phyloP scores from a whole-genome alignment of 2,329 filamentous ascomycete species.

The Cladobotryum protrusum region DNA sequence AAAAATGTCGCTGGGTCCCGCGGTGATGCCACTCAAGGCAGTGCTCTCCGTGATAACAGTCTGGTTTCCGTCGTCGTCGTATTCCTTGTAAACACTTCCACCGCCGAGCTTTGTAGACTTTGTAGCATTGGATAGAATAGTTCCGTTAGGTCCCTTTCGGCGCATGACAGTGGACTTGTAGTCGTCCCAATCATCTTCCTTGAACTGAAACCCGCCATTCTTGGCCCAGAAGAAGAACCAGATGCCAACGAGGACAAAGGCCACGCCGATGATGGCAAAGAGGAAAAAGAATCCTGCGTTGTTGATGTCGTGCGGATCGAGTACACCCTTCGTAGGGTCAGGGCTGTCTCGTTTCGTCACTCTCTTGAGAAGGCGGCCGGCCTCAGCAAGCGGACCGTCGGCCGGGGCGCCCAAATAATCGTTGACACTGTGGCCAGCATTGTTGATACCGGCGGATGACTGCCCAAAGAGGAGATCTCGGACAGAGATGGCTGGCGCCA shows the following conservation, averaged over 20 bases:
- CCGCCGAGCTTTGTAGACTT: constrained; percentile 79
- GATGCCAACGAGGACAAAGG: constrained; percentile 67
- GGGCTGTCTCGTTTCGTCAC: constrained; percentile 20
- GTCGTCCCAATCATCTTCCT: constrained; percentile 87
- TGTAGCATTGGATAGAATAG: constrained; percentile 75
- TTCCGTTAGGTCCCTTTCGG: constrained; percentile 83
- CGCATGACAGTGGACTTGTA: constrained; percentile 94
- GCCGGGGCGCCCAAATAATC: constrained; percentile 21
- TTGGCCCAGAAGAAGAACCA: constrained; percentile 99
- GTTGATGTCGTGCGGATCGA: constrained; percentile 52
- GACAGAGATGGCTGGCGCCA: constrained; percentile 9
- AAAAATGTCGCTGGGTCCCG: constrained; percentile 48
- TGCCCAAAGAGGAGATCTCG: constrained; percentile 21
- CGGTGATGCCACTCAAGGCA: constrained; percentile 49
- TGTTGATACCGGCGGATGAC: constrained; percentile 15
- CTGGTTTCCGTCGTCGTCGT: constrained; percentile 46
- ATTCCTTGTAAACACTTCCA: constrained; percentile 74
- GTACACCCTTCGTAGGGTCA: constrained; percentile 42
- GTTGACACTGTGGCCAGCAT: too few species aligned
- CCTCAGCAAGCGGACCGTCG: constrained; percentile 36
- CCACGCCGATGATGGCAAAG: constrained; percentile 76
- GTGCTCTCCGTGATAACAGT: constrained; percentile 42
- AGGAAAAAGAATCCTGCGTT: constrained; percentile 73
- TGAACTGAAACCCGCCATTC: constrained; percentile 89
- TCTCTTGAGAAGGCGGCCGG: constrained; percentile 34